These are phyloP conservation scores for Exophiala dermatitidis DNA, from an alignment of 2,329 filamentous ascomycete genomes.

Conservation along the genomic window DNA sequence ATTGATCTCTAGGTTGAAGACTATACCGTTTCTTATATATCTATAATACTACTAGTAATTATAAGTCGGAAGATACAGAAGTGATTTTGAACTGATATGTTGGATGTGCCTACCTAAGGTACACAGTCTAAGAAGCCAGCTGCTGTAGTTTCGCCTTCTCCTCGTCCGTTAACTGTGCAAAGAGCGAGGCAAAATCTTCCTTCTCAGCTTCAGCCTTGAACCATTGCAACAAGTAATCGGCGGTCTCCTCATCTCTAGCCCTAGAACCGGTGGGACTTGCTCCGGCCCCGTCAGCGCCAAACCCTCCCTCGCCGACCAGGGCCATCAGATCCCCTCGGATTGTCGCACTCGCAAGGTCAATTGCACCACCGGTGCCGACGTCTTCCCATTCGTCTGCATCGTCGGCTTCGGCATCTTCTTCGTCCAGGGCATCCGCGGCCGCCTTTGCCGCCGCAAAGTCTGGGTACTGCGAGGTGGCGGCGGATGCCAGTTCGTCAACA, in stretches of 20 bases:
- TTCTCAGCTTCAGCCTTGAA: conserved; percentile 56
- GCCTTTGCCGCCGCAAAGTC: conserved; percentile 50
- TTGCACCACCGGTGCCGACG: conserved; percentile 53
- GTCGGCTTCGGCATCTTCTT: conserved; percentile 48
- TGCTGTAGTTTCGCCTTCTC: conserved; percentile 34
- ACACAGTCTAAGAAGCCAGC: conserved; percentile 16
- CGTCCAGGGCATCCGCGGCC: conserved; percentile 54
- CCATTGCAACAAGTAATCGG: conserved; percentile 74
- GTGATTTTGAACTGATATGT: no score
- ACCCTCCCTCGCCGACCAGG: conserved; percentile 41
- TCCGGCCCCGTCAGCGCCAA: conserved; percentile 47
- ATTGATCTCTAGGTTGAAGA: no score
- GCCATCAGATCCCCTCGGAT: conserved; percentile 75
- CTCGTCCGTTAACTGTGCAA: conserved; percentile 45
- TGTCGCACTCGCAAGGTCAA: conserved; percentile 66
- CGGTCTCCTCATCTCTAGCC: conserved; percentile 81
- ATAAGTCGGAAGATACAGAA: no score
- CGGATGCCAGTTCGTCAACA: conserved; percentile 80
- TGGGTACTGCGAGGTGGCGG: conserved; percentile 52
- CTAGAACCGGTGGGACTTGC: conserved; percentile 45
- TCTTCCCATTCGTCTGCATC: conserved; percentile 88
- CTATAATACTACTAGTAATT: no score
- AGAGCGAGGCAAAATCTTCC: conserved; percentile 50
- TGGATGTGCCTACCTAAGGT: no score
- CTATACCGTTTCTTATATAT: no score